These are phyloP conservation scores for Pogostemon cablin DNA, from an alignment of 257 asterid genomes.

Conservation along the genomic window DNA sequence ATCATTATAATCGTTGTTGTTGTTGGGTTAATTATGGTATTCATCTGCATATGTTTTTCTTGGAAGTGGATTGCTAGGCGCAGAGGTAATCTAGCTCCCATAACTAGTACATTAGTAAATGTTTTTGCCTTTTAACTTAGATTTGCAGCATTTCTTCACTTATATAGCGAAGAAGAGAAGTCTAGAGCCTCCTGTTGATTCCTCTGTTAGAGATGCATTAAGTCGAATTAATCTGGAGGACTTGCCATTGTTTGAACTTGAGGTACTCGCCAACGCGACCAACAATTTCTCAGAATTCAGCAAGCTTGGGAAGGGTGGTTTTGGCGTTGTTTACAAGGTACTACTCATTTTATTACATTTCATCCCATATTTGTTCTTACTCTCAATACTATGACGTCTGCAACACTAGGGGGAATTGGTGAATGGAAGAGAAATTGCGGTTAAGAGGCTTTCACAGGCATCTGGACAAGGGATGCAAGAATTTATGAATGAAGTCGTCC, in stretches of 20 bases:
- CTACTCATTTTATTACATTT: neutral
- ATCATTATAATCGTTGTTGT: constrained; percentile 26
- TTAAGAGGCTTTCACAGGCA: constrained; percentile 48
- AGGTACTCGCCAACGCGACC: constrained; percentile 43
- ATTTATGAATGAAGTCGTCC: constrained; percentile 49
- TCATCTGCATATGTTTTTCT: constrained; percentile 19
- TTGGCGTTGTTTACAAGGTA: constrained; percentile 47
- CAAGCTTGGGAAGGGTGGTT: constrained; percentile 53
- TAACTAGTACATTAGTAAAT: neutral
- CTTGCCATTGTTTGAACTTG: constrained; percentile 38
- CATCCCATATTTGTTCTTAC: too few relatives aligned
- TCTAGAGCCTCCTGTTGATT: constrained; percentile 21
- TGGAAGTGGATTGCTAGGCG: constrained; percentile 41
- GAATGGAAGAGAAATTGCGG: constrained; percentile 47
- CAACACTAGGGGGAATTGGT: constrained; percentile 40
- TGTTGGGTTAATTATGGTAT: constrained; percentile 26
- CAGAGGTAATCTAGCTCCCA: constrained; percentile 39
- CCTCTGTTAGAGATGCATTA: constrained; percentile 30
- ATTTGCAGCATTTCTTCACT: too few relatives aligned
- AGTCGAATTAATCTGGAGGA: constrained; percentile 37
- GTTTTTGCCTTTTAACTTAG: too few relatives aligned
- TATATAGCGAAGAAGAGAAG: neutral
- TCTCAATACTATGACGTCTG: neutral
- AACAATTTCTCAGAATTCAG: constrained; percentile 33
- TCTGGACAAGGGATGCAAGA: constrained; percentile 50